Conservation (phyloP, 768 basidiomycete species). For the Russula dissimulans region DNA sequence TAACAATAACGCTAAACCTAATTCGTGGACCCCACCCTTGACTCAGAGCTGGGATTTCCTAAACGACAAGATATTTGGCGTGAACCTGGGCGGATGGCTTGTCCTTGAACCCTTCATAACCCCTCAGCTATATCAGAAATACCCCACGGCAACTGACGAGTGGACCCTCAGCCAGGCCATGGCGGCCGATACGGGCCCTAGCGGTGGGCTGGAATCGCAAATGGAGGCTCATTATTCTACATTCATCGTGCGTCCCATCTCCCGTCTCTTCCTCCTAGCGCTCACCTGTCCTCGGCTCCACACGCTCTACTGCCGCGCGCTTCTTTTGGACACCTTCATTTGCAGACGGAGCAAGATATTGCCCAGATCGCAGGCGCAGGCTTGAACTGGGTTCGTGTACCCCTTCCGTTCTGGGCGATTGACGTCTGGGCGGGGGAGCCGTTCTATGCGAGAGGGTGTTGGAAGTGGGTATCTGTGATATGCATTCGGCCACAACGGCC, state of each 20-base stretch:
- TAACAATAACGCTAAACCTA: conserved; percentile 65
- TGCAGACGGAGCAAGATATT: conserved; percentile 80
- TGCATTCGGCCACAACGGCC: not conserved
- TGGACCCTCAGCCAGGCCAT: conserved; percentile 61
- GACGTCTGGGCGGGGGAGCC: conserved; percentile 72
- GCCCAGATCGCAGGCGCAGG: conserved; percentile 85
- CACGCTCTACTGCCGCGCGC: conserved; percentile 5
- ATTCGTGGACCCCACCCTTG: conserved; percentile 74
- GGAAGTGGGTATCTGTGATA: conserved; percentile 42
- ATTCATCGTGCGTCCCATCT: conserved; percentile 55
- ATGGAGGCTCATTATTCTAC: conserved; percentile 76
- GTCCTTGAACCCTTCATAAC: conserved; percentile 75
- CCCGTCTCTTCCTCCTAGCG: not conserved
- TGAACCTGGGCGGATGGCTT: conserved; percentile 73
- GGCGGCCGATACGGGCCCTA: conserved; percentile 47
- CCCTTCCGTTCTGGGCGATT: conserved; percentile 84
- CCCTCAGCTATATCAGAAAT: conserved; percentile 55
- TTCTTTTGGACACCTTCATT: conserved; percentile 1
- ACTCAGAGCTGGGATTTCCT: conserved; percentile 71
- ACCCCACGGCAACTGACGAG: conserved; percentile 55
- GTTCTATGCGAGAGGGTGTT: conserved; percentile 63
- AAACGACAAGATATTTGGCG: conserved; percentile 50
- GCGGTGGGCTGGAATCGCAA: conserved; percentile 47
- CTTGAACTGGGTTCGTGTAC: conserved; percentile 77
- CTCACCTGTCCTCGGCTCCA: not conserved